These are phyloP conservation scores for Grifola frondosa DNA, from an alignment of 1,284 basidiomycete genomes.

Conservation along the genomic window DNA sequence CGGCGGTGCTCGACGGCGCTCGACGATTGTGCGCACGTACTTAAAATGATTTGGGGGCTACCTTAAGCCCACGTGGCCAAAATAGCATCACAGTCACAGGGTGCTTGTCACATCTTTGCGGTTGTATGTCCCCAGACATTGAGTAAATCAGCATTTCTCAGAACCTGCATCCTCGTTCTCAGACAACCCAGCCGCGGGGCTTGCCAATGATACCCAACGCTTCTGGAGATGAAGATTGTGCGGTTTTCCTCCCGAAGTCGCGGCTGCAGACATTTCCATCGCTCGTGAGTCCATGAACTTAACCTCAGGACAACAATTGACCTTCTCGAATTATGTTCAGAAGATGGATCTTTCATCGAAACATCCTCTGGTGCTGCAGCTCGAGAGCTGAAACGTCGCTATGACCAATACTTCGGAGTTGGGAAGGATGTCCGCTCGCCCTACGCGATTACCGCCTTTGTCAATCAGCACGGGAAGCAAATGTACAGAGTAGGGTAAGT, in stretches of 20 bases:
- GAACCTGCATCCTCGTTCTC: no score
- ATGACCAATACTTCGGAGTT: slow-evolving; percentile 67
- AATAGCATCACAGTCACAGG: no score
- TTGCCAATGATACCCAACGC: no score
- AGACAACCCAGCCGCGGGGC: no score
- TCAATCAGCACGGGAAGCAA: slow-evolving; percentile 74
- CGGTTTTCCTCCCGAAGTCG: slow-evolving; percentile 51
- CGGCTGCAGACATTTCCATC: slow-evolving; percentile 57
- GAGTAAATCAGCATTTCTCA: no score
- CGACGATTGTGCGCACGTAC: no score
- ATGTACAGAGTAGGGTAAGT: slow-evolving; percentile 75
- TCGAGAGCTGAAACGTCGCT: slow-evolving; percentile 69
- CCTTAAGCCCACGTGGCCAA: no score
- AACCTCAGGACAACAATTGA: background rate
- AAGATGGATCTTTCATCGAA: slow-evolving; percentile 73
- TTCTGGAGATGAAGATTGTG: no score
- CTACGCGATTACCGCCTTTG: slow-evolving; percentile 73
- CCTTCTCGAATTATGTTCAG: slow-evolving; percentile 10
- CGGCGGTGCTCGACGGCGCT: no score
- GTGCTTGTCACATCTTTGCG: no score
- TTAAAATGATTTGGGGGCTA: no score
- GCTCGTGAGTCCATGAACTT: slow-evolving; percentile 49
- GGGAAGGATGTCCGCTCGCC: slow-evolving; percentile 67
- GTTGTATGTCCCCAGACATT: no score
- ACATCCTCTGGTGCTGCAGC: slow-evolving; percentile 73